Percentiles rank a stretch among this genome's conserved stretches.
These are phyloP conservation scores for Ceratobasidium sp. DNA, from an alignment of 1,284 basidiomycete species.

Conservation along the genomic window DNA sequence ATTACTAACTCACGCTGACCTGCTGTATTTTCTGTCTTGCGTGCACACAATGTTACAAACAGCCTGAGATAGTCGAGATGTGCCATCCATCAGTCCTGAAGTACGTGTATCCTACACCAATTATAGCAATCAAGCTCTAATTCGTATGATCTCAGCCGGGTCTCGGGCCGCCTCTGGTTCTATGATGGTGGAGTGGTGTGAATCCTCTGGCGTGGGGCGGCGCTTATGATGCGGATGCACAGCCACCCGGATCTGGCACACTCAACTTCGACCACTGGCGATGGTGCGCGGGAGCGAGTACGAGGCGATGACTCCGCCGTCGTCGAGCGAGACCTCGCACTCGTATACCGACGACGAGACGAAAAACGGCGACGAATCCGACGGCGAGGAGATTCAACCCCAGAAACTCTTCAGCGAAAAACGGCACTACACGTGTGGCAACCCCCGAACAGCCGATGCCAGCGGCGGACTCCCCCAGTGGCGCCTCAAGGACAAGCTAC, in stretches of 20 bases:
- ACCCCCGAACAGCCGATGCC: slow-evolving; percentile 59
- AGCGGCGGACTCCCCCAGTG: slow-evolving; percentile 35
- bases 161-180: too few relatives aligned
- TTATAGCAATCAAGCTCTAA: too few relatives aligned
- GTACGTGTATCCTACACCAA: too few relatives aligned
- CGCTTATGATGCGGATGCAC: not conserved
- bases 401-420: slow-evolving; percentile 57
- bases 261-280: not conserved
- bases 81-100: too few relatives aligned
- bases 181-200: too few relatives aligned
- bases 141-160: too few relatives aligned
- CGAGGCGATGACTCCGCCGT: slow-evolving; percentile 40
- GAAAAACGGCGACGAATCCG: slow-evolving; percentile 35
- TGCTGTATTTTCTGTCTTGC: too few relatives aligned
- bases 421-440: slow-evolving; percentile 87
- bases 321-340: slow-evolving; percentile 39
- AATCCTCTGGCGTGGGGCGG: too few relatives aligned
- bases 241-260: slow-evolving; percentile 31
- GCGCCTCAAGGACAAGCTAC: slow-evolving; percentile 67
- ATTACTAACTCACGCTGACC: too few relatives aligned
- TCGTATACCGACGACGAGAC: slow-evolving; percentile 28
- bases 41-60: too few relatives aligned
- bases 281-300: slow-evolving; percentile 30
- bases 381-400: slow-evolving; percentile 25
- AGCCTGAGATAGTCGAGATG: too few relatives aligned